Conservation (phyloP, 2,329 filamentous ascomycete genomes). For the Talaromyces atroroseus region DNA sequence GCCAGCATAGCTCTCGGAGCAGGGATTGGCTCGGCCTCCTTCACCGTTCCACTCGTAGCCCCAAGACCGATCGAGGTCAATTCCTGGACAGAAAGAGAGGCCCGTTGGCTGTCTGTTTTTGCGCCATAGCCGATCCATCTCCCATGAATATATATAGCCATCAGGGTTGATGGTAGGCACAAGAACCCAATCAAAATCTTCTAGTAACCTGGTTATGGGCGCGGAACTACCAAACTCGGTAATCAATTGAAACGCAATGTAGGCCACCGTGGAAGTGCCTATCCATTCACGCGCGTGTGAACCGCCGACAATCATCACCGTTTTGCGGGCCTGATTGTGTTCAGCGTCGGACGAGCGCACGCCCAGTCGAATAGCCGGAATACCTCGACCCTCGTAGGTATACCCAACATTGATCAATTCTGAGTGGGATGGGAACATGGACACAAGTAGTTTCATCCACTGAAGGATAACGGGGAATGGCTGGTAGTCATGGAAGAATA, state of each 20-base stretch:
- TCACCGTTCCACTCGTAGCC: constrained; percentile 76
- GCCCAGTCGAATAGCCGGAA: constrained; percentile 74
- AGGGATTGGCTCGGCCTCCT: constrained; percentile 66
- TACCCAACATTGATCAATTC: constrained; percentile 69
- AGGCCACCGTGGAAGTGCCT: constrained; percentile 82
- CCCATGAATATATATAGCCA: constrained; percentile 91
- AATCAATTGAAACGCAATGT: constrained; percentile 82
- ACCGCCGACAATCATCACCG: constrained; percentile 75
- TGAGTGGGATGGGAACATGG: constrained; percentile 81
- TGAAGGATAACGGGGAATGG: constrained; percentile 76
- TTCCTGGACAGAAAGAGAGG: constrained; percentile 74
- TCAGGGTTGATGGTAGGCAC: constrained; percentile 89
- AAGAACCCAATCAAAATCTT: constrained; percentile 82
- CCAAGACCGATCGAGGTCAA: constrained; percentile 86
- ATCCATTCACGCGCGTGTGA: constrained; percentile 98
- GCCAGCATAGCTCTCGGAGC: constrained; percentile 85
- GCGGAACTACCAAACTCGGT: constrained; percentile 70
- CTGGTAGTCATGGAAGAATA: constrained; percentile 93
- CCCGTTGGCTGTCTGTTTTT: constrained; percentile 81
- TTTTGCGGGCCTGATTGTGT: constrained; percentile 55
- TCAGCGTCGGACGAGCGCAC: constrained; percentile 48
- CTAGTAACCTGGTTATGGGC: constrained; percentile 68
- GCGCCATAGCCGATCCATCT: constrained; percentile 85
- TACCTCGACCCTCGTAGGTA: constrained; percentile 83
- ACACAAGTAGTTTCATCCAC: constrained; percentile 86